A percentile compares a stretch with the other conserved stretches of the same genome.
Evolutionary conservation across 1,139 yeast genomes (phyloP).

Genomic region (Pichia sp.): DNA sequence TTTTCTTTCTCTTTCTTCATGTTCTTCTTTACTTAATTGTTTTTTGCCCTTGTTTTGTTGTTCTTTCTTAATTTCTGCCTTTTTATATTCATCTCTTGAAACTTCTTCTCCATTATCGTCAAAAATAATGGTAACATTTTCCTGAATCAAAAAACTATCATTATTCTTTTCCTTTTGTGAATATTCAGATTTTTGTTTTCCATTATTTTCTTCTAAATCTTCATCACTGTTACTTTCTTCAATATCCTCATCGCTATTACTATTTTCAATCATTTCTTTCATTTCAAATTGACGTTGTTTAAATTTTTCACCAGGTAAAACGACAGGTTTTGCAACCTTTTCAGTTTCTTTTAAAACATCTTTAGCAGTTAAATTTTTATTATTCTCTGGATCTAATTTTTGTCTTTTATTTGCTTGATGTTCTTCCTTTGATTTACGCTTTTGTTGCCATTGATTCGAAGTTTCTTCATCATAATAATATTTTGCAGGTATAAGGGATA

Average conservation of each 20-base stretch:
- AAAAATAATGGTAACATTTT: constrained; percentile 48
- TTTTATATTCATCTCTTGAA: constrained; percentile 7
- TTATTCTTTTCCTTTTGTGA: constrained; percentile 12
- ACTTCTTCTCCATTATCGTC: constrained; percentile 16
- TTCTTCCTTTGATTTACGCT: constrained; percentile 68
- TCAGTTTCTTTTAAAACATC: constrained; percentile 58
- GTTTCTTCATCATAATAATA: constrained; percentile 75
- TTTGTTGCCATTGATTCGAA: constrained; percentile 79
- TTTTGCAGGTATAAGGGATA: constrained; percentile 90
- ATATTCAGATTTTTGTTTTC: constrained; percentile 16
- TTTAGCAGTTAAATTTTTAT: constrained; percentile 54
- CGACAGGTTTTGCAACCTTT: constrained; percentile 51
- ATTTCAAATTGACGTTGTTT: constrained; percentile 12
- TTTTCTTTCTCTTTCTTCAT: constrained; percentile 46
- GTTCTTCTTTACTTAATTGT: constrained; percentile 40
- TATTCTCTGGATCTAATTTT: constrained; percentile 68
- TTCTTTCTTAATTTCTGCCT: constrained; percentile 17
- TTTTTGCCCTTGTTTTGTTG: constrained; percentile 25
- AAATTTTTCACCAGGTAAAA: constrained; percentile 41
- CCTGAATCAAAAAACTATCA: constrained; percentile 31
- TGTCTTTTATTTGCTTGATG: constrained; percentile 54
- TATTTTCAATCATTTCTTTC: constrained; percentile 15
- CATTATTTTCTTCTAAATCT: constrained; percentile 16
- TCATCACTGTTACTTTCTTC: constrained; percentile 19
- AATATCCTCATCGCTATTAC: constrained; percentile 15